Conservation (phyloP, 805 yeast species). For the Kodamaea sagamina region DNA sequence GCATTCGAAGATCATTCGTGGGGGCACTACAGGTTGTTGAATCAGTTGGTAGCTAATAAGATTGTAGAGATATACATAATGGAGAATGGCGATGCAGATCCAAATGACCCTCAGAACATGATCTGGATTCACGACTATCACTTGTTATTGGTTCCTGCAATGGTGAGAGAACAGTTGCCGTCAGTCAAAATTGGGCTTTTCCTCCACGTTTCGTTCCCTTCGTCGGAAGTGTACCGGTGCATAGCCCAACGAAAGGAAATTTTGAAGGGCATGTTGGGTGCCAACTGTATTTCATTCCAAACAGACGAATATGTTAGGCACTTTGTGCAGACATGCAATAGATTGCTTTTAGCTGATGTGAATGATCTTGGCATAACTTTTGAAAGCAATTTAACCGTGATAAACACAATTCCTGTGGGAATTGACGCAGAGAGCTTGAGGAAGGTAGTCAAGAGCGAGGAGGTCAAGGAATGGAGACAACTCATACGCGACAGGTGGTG, state of each 20-base stretch:
- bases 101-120: slow-evolving; percentile 54
- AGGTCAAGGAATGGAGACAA: slow-evolving; percentile 64
- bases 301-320: slow-evolving; percentile 92
- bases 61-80: slow-evolving; percentile 58
- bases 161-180: slow-evolving; percentile 77
- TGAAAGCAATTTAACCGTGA: slow-evolving; percentile 57
- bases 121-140: slow-evolving; percentile 97
- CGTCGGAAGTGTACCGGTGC: slow-evolving; percentile 92
- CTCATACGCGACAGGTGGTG: slow-evolving; percentile 80
- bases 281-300: slow-evolving; percentile 86
- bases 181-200: slow-evolving; percentile 88
- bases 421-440: slow-evolving; percentile 66
- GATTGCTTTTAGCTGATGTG: slow-evolving; percentile 83
- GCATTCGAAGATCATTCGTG: slow-evolving; percentile 96
- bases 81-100: slow-evolving; percentile 42
- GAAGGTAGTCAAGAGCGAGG: slow-evolving; percentile 45
- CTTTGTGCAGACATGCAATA: slow-evolving; percentile 85
- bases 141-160: slow-evolving; percentile 77
- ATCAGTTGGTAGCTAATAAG: slow-evolving; percentile 77
- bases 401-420: slow-evolving; percentile 72
- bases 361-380: slow-evolving; percentile 59
- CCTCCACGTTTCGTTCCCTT: slow-evolving; percentile 92
- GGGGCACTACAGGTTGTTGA: slow-evolving; percentile 75
- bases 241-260: slow-evolving; percentile 82
- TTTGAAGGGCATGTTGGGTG: slow-evolving; percentile 82